Conservation (phyloP, 129 eudicot genomes). For the Calendula officinalis region DNA sequence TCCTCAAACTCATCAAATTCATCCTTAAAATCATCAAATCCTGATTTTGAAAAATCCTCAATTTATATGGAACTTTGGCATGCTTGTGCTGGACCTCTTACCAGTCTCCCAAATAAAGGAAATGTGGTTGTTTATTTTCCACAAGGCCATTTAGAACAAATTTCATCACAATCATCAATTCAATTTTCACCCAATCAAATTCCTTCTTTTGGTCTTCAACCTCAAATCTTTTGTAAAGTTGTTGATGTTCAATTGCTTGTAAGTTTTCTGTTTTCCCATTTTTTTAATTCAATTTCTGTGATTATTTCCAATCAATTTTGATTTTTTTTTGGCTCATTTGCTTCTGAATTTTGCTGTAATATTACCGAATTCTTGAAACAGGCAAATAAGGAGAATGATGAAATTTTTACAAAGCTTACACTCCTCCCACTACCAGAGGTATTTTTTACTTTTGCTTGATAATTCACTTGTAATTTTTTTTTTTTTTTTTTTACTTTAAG, state of each 20-base stretch:
- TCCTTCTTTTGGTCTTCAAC: conserved; percentile 60
- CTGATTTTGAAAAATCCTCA: conserved; percentile 33
- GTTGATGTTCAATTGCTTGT: conserved; percentile 81
- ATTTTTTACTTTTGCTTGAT: neutral
- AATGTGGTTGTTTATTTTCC: conserved; percentile 85
- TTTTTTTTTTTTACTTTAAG: conserved; percentile 1
- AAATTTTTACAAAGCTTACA: conserved; percentile 71
- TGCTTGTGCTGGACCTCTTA: conserved; percentile 91
- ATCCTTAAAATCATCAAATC: conserved; percentile 43
- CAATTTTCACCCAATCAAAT: conserved; percentile 48
- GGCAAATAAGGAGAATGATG: conserved; percentile 90
- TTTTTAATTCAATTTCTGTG: neutral
- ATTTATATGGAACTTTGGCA: conserved; percentile 82
- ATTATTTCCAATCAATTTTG: neutral
- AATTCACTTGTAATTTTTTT: conserved; percentile 9
- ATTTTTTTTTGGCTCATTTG: neutral
- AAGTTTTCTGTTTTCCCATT: conserved; percentile 21
- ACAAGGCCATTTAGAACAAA: conserved; percentile 76
- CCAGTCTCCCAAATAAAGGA: conserved; percentile 67
- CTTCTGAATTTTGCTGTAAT: neutral
- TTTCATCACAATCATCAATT: conserved; percentile 45
- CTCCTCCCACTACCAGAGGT: conserved; percentile 75
- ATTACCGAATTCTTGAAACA: conserved; percentile 34
- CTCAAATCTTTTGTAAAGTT: conserved; percentile 81
- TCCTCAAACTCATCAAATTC: conserved; percentile 46